These are phyloP conservation scores for Monoraphidium neglectum DNA, from an alignment of 139 green algal genomes.

Conservation along the genomic window DNA sequence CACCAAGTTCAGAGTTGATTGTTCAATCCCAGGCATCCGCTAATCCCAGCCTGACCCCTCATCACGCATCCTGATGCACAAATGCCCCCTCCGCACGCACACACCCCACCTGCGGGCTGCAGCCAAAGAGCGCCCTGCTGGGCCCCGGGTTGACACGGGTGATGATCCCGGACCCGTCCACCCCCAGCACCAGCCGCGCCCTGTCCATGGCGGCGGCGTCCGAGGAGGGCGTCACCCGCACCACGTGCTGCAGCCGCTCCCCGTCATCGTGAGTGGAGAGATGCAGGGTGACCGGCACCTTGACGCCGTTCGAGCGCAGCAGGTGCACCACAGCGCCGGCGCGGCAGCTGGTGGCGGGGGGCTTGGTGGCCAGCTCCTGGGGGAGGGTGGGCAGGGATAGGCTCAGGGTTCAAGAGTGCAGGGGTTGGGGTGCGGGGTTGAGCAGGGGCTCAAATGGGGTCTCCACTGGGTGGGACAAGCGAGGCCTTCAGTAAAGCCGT, in stretches of 20 bases:
- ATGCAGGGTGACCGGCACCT: slow-evolving; percentile 37
- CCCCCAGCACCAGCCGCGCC: slow-evolving; percentile 5
- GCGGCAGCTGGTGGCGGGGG: slow-evolving; percentile 31
- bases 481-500: too few species aligned
- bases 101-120: too few species aligned
- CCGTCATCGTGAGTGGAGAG: slow-evolving; percentile 23
- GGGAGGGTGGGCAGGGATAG: too few species aligned
- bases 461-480: too few species aligned
- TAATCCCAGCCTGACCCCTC: too few species aligned
- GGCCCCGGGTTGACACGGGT: slow-evolving; percentile 4
- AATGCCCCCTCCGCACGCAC: too few species aligned
- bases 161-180: slow-evolving; percentile 7
- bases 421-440: too few species aligned
- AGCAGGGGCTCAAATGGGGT: too few species aligned
- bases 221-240: slow-evolving; percentile 12
- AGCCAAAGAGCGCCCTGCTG: slow-evolving; percentile 8
- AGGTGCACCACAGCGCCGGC: slow-evolving; percentile 40
- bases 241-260: slow-evolving; percentile 30
- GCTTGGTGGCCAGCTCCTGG: slow-evolving; percentile 9
- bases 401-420: too few species aligned
- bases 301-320: slow-evolving; percentile 15
- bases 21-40: too few species aligned
- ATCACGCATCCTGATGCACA: too few species aligned
- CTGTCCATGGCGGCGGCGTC: neutral
- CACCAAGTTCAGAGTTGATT: too few species aligned